These are phyloP conservation scores for Paramecium biaurelia DNA, from an alignment of 73 alveolate genomes.

Conservation along the genomic window DNA sequence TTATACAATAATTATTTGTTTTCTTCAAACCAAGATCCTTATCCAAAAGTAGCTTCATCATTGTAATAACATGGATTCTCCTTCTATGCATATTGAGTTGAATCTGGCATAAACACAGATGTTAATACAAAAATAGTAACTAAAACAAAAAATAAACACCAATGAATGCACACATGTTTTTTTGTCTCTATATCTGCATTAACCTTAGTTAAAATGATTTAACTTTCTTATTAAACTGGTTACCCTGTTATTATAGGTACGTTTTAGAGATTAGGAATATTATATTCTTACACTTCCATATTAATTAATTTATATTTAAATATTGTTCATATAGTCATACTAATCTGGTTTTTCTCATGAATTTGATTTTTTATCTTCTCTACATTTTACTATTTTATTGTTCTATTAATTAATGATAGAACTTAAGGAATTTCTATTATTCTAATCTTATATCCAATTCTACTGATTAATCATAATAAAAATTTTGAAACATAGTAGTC, in stretches of 20 bases:
- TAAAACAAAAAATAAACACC: constrained; percentile 8
- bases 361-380: not conserved
- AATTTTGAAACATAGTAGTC: not conserved
- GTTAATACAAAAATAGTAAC: not conserved
- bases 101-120: not conserved
- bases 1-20: not conserved
- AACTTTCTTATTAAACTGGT: not conserved
- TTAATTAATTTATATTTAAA: not conserved
- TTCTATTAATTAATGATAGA: not conserved
- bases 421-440: not conserved
- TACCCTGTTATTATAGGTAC: not conserved
- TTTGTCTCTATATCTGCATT: not conserved
- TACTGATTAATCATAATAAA: not conserved
- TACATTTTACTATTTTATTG: not conserved
- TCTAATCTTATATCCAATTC: not conserved
- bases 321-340: not conserved
- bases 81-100: not conserved
- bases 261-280: not conserved
- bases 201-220: not conserved
- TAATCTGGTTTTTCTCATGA: not conserved
- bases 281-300: not conserved
- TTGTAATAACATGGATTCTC: not conserved
- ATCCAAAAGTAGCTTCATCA: not conserved
- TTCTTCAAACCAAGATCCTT: not conserved
- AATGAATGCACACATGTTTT: not conserved